A percentile compares a stretch with the other conserved stretches of the same genome.
Evolutionary conservation across 148 eudicot species (phyloP).

Genomic region (Vaccinium myrtillus): DNA sequence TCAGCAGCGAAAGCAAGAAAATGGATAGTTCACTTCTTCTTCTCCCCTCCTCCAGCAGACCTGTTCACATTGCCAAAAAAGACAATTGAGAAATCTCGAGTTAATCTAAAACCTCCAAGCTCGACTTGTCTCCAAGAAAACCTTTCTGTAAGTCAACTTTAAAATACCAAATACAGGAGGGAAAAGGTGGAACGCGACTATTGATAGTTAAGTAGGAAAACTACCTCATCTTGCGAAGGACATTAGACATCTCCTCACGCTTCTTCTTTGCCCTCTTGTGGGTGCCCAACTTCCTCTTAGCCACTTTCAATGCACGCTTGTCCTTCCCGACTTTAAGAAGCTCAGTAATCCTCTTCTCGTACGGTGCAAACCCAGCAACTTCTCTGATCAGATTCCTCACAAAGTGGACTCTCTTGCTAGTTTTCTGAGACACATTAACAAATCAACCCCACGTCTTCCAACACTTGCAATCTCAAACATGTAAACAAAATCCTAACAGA

Average conservation of each 20-base stretch:
- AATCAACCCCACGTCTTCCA: background rate
- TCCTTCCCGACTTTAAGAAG: slow-evolving; percentile 51
- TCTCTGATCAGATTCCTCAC: slow-evolving; percentile 40
- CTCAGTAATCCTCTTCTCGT: slow-evolving; percentile 48
- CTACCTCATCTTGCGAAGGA: slow-evolving; percentile 47
- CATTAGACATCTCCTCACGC: slow-evolving; percentile 50
- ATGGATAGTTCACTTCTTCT: slow-evolving; percentile 24
- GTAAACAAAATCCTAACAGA: background rate
- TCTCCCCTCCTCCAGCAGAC: slow-evolving; percentile 33
- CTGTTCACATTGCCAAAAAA: slow-evolving; percentile 16
- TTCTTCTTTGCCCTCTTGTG: slow-evolving; percentile 54
- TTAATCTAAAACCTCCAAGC: background rate
- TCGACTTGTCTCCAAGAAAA: background rate
- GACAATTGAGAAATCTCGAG: background rate
- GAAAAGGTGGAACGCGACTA: background rate
- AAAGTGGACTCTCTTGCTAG: slow-evolving; percentile 37
- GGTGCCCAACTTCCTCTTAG: slow-evolving; percentile 48
- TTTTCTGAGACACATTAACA: slow-evolving; percentile 22
- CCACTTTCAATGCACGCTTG: slow-evolving; percentile 44
- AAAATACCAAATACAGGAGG: background rate
- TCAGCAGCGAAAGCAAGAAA: background rate
- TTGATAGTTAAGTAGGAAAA: background rate
- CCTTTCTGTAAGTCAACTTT: background rate
- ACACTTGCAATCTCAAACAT: background rate
- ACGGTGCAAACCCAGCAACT: slow-evolving; percentile 50